Base-by-base conservation (phyloP, 2,329 filamentous ascomycete genomes). In the Fusarium transvaalense region DNA sequence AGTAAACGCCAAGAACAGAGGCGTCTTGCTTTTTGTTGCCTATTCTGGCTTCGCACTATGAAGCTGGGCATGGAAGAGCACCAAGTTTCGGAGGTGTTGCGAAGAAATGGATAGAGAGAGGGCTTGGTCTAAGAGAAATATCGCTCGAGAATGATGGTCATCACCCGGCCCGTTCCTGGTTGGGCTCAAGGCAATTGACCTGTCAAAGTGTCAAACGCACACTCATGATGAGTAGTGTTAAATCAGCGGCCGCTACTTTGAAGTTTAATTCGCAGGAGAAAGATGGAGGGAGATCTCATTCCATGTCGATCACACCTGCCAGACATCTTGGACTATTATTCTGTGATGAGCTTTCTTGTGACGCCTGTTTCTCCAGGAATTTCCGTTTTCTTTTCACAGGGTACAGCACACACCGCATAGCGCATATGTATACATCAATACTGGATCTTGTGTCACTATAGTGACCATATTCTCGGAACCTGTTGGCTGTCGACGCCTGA, bases 401-500 rank as follows among this genome's bases (percentile, higher is more conserved):
- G 34, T 12, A 29, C 39, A 56, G 7, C 27, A 41, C 14, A 29
- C 39, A 56, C n/a, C 27, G 15, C 10, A 35, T 27, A 41, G 27
- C 21, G 27, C 21, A 39, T 46, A 17, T 35, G 19, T 32, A 39
- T 34, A 37, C 23, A 9, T 19, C 39, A 38, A 42, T 25, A 42
- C 31, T 34, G 12, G 6, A 37, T 41, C 17, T 32, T 43, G 27
- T 62, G 39, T 48, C 52, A 53, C 53, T 38, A 31, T 31, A 64
- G 48, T 39, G 61, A 39, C 39, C 56, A 53, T 38, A 19, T 38
- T 29, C 50, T 34, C 23, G 45, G 57, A 21, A 31, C 25, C 31
- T 66, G 66, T 69, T 63, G 66, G 61, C 54, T 51, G 39, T 51
- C 37, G 27, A 31, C 53, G 62, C 53, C 61, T 63, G 66, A 69